Evolutionary conservation across 805 yeast genomes (phyloP).

Genomic region (Metschnikowia sp.): DNA sequence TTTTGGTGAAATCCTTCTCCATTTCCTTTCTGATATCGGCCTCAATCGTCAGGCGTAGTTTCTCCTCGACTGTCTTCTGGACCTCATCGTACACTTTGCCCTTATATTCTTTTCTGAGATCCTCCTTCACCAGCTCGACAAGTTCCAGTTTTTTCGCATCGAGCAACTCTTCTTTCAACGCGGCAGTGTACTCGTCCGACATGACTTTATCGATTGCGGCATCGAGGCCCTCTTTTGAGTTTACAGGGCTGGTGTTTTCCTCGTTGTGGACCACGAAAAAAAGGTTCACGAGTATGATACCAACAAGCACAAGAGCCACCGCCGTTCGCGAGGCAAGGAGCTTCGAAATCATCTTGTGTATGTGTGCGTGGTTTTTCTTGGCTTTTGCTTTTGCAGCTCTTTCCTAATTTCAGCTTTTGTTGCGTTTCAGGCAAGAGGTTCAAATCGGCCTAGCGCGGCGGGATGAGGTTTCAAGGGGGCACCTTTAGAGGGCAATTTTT

Average conservation of each 20-base stretch:
- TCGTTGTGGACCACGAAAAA: conserved; percentile 3
- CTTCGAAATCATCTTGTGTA: conserved; percentile 1
- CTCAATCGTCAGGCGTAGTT: background rate
- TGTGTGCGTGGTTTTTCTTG: no score
- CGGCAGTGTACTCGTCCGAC: conserved; percentile 5
- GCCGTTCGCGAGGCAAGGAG: conserved; percentile 6
- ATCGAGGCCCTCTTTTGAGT: conserved; percentile 6
- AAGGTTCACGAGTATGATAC: conserved; percentile 4
- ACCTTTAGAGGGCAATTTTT: no score
- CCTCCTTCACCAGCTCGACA: conserved; percentile 3
- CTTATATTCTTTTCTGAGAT: conserved; percentile 2
- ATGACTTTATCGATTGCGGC: conserved; percentile 4
- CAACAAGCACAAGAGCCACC: conserved; percentile 7
- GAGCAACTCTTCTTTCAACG: conserved; percentile 7
- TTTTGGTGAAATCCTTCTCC: conserved; percentile 2
- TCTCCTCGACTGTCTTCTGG: background rate
- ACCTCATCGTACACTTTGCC: background rate
- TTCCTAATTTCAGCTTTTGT: no score
- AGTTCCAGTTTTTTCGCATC: conserved; percentile 7
- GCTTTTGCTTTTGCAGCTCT: no score
- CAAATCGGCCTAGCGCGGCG: no score
- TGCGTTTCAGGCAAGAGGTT: no score
- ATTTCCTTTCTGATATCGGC: conserved; percentile 1
- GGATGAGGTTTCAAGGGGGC: no score
- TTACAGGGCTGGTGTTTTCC: background rate